Conservation (phyloP, 257 asterid species). For the Penstemon eatonii region DNA sequence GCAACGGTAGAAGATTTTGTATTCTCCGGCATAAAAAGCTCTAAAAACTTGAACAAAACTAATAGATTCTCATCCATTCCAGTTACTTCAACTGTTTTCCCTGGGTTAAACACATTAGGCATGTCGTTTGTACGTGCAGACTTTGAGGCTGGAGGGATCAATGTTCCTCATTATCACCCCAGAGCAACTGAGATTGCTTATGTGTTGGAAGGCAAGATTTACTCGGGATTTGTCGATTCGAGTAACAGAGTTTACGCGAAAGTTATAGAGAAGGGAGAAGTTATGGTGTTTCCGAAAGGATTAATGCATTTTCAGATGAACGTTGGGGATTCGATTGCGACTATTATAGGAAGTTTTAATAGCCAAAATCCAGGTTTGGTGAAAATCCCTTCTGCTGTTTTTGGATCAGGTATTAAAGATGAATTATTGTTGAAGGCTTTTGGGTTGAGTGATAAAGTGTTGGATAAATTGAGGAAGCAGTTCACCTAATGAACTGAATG, state of each 20-base stretch:
- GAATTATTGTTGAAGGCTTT: constrained; percentile 70
- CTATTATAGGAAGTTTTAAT: constrained; percentile 67
- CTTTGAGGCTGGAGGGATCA: constrained; percentile 58
- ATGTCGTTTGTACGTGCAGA: constrained; percentile 75
- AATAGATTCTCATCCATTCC: constrained; percentile 63
- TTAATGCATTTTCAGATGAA: constrained; percentile 82
- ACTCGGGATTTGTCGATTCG: constrained; percentile 78
- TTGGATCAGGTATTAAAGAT: constrained; percentile 58
- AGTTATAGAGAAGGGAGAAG: constrained; percentile 74
- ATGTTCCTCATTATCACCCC: constrained; percentile 78
- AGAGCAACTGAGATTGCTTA: constrained; percentile 73
- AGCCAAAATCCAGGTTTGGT: constrained; percentile 81
- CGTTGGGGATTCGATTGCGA: constrained; percentile 49
- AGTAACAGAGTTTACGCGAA: constrained; percentile 55
- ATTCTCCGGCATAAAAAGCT: constrained; percentile 49
- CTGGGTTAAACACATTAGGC: constrained; percentile 76
- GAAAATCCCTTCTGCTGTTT: constrained; percentile 61
- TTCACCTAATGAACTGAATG: constrained; percentile 33
- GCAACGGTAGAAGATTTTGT: constrained; percentile 66
- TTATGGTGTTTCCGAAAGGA: constrained; percentile 80
- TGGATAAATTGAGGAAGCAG: constrained; percentile 61
- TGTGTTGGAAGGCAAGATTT: constrained; percentile 67
- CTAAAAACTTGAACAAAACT: constrained; percentile 37
- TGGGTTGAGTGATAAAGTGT: constrained; percentile 61
- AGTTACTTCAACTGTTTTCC: constrained; percentile 55